Evolutionary conservation across 192 early-diverging fungal genomes (phyloP), one percentile per base, ranked within the genome.

Genomic region (Chytriomyces sp.): DNA sequence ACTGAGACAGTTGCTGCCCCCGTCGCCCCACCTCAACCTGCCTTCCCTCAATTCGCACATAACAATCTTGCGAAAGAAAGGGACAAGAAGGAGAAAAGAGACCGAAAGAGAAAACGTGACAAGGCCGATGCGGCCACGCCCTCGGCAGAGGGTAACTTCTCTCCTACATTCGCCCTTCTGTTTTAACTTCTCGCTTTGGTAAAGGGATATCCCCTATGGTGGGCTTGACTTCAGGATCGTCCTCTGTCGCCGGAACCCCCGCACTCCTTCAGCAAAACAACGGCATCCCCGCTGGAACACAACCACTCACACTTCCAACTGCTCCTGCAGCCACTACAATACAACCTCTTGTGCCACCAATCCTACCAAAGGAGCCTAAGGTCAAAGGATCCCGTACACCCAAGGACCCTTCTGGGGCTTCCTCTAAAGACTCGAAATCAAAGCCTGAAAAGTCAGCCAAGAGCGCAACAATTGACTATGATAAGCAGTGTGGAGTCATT

Each of bases 401-500:
- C 39, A n/a, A n/a, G n/a, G n/a, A n/a, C n/a, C n/a, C n/a, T n/a
- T n/a, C n/a, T n/a, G n/a, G n/a, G n/a, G n/a, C n/a, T n/a, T n/a
- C n/a, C n/a, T n/a, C n/a, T n/a, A n/a, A n/a, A n/a, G n/a, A n/a
- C n/a, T n/a, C n/a, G n/a, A n/a, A n/a, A n/a, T n/a, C n/a, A n/a
- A n/a, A n/a, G n/a, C n/a, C n/a, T n/a, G n/a, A n/a, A n/a, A n/a
- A n/a, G n/a, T n/a, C n/a, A n/a, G n/a, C n/a, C n/a, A n/a, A n/a
- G n/a, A n/a, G n/a, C n/a, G n/a, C n/a, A n/a, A n/a, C n/a, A n/a
- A 72, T 98, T 72, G 93, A 98, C 70, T 73, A 95, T 71, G 95
- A 98, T 77, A 90, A 87, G 61, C 92, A 96, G 64, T 98, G 96
- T 72, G 96, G 94, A 66, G 94, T 96, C 17, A 36, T 55, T 6